Conservation (phyloP, 139 green algal species). For the Micractinium sp. region DNA sequence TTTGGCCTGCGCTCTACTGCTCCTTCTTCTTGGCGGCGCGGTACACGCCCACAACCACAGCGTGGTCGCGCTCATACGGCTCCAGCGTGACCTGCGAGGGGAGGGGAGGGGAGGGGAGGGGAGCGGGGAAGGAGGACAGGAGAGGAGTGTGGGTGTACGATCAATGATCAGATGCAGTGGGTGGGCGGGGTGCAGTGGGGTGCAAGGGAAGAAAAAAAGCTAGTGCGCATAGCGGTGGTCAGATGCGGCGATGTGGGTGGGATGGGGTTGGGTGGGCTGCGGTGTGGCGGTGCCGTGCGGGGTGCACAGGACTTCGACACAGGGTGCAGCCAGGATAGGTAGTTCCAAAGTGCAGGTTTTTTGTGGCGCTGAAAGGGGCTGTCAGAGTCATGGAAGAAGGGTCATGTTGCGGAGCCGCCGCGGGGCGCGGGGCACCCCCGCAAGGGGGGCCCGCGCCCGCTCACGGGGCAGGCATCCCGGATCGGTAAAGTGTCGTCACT, state of each 20-base stretch:
- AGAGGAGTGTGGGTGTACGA: not conserved
- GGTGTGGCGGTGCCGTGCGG: not conserved
- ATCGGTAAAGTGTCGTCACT: constrained; percentile 36
- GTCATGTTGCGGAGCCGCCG: constrained; percentile 9
- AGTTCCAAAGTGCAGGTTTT: not conserved
- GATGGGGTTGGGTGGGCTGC: constrained; percentile 24
- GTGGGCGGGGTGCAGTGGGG: not conserved
- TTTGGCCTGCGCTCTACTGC: not conserved
- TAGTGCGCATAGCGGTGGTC: too few relatives aligned
- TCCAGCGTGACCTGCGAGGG: constrained; percentile 96
- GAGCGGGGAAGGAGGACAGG: not conserved
- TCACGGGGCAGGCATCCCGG: constrained; percentile 4
- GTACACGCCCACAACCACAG: constrained; percentile 93
- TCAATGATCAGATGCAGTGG: too few relatives aligned
- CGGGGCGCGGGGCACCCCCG: not conserved
- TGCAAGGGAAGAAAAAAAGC: too few relatives aligned
- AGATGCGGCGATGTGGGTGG: too few relatives aligned
- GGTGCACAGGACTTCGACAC: not conserved
- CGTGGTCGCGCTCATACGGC: constrained; percentile 99
- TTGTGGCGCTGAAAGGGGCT: not conserved
- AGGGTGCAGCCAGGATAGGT: not conserved
- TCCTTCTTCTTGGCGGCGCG: constrained; percentile 52
- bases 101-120: not conserved
- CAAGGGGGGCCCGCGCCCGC: not conserved
- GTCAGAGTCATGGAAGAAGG: constrained; percentile 56